Percentiles rank a stretch among this genome's conserved stretches.
Evolutionary conservation across 345 rosid species (phyloP).

Genomic region (Tarenaya hassleriana): DNA sequence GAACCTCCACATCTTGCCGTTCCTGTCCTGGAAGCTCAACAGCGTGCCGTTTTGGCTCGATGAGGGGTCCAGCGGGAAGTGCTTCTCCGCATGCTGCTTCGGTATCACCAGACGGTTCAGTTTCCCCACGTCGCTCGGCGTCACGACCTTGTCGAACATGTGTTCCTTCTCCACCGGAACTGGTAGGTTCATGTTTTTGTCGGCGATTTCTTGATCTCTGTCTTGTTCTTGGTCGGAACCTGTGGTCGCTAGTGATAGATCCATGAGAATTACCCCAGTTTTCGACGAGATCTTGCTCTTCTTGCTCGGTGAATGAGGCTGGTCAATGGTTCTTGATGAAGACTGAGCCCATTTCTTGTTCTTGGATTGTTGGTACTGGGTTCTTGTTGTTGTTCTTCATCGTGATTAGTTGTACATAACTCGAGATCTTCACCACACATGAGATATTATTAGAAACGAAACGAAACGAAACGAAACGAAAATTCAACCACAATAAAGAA

Average conservation of each 20-base stretch:
- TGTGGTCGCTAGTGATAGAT: conserved; percentile 49
- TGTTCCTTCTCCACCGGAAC: conserved; percentile 44
- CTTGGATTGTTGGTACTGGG: conserved; percentile 18
- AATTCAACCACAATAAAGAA: conserved; percentile 27
- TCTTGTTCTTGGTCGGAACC: conserved; percentile 33
- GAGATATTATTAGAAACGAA: conserved; percentile 17
- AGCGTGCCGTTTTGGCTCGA: conserved; percentile 62
- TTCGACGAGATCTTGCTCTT: conserved; percentile 16
- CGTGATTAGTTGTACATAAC: conserved; percentile 23
- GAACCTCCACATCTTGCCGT: conserved; percentile 60
- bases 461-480: conserved; percentile 24
- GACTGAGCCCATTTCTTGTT: conserved; percentile 14
- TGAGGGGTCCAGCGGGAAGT: conserved; percentile 73
- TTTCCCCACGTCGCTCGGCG: conserved; percentile 83
- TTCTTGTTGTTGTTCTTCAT: conserved; percentile 17
- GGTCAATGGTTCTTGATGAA: conserved; percentile 23
- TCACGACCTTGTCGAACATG: conserved; percentile 80
- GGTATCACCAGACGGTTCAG: conserved; percentile 75
- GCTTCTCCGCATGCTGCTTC: conserved; percentile 81
- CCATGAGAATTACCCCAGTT: conserved; percentile 29
- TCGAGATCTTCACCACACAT: conserved; percentile 32
- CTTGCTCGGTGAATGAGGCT: neutral
- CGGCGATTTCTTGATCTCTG: conserved; percentile 29
- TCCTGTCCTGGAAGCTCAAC: conserved; percentile 61
- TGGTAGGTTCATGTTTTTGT: conserved; percentile 13